These are phyloP conservation scores for Novakomyces olei DNA, from an alignment of 805 yeast genomes.

Conservation along the genomic window DNA sequence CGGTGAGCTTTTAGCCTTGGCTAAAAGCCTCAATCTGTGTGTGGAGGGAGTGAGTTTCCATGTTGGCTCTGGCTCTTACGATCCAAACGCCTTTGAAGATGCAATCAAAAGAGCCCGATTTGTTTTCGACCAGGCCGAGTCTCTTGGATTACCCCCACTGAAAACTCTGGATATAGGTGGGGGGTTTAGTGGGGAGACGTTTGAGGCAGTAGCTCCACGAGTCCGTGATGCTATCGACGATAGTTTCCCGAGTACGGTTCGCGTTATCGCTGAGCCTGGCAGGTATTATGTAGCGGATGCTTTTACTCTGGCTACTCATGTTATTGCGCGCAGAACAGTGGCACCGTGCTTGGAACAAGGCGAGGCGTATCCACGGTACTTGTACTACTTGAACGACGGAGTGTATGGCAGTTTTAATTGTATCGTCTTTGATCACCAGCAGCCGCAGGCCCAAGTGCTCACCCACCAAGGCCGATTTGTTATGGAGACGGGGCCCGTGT, in stretches of 20 bases:
- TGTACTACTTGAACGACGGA: conserved; percentile 85
- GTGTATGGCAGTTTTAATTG: conserved; percentile 91
- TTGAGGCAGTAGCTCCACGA: conserved; percentile 34
- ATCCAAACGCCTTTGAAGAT: conserved; percentile 37
- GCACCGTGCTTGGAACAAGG: conserved; percentile 15
- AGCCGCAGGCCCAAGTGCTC: conserved; percentile 46
- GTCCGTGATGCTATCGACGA: conserved; percentile 33
- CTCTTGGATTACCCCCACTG: conserved; percentile 28
- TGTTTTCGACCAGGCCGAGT: conserved; percentile 39
- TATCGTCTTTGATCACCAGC: conserved; percentile 76
- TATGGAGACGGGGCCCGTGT: no score
- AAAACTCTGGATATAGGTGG: conserved; percentile 72
- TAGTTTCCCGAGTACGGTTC: conserved; percentile 34
- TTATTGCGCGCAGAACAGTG: conserved; percentile 57
- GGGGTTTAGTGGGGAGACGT: conserved; percentile 48
- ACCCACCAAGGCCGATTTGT: conserved; percentile 29
- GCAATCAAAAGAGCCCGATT: conserved; percentile 51
- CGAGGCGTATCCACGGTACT: conserved; percentile 23
- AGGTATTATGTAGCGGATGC: conserved; percentile 70
- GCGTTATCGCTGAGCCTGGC: conserved; percentile 82
- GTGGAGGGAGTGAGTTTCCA: conserved; percentile 84
- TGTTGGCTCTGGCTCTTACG: conserved; percentile 82
- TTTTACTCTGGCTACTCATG: conserved; percentile 61
- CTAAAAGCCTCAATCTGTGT: conserved; percentile 36
- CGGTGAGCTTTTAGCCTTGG: conserved; percentile 32